Evolutionary conservation across 768 basidiomycete genomes (phyloP).

Genomic region (Amanita rimosa): DNA sequence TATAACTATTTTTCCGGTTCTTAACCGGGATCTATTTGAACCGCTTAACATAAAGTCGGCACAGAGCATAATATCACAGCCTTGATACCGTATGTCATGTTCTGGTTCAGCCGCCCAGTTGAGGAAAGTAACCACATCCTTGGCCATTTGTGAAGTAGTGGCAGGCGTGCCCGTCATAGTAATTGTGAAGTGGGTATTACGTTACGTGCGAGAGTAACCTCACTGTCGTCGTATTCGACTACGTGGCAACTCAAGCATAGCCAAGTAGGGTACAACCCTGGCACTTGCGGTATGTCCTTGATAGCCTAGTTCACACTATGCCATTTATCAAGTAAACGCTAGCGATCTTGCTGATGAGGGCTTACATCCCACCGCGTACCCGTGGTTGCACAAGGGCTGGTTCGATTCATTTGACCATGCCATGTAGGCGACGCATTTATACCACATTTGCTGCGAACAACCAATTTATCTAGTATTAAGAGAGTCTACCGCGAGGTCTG

Average conservation of each 20-base stretch:
- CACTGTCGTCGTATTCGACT: slow-evolving; percentile 94
- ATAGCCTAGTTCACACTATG: slow-evolving; percentile 90
- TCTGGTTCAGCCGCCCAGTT: slow-evolving; percentile 98
- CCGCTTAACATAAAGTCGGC: slow-evolving; percentile 83
- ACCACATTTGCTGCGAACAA: neutral
- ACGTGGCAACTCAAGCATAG: too few relatives aligned
- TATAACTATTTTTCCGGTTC: slow-evolving; percentile 75
- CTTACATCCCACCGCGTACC: slow-evolving; percentile 76
- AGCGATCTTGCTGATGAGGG: slow-evolving; percentile 91
- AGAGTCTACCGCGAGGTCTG: slow-evolving; percentile 99
- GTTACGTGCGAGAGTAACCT: slow-evolving; percentile 11
- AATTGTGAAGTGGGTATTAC: slow-evolving; percentile 3
- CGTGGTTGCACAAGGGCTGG: slow-evolving; percentile 85
- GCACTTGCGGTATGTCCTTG: too few relatives aligned
- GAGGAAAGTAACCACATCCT: slow-evolving; percentile 93
- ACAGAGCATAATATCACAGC: slow-evolving; percentile 89
- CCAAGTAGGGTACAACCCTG: too few relatives aligned
- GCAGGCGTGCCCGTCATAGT: slow-evolving; percentile 70
- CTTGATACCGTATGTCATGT: slow-evolving; percentile 92
- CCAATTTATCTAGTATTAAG: slow-evolving; percentile 54
- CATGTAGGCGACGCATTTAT: slow-evolving; percentile 43
- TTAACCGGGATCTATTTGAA: slow-evolving; percentile 93
- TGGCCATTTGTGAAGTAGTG: slow-evolving; percentile 97
- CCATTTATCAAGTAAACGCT: slow-evolving; percentile 90
- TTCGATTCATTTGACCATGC: slow-evolving; percentile 95